Conservation (phyloP, 2,329 filamentous ascomycete genomes). For the Macroventuria anomochaeta region DNA sequence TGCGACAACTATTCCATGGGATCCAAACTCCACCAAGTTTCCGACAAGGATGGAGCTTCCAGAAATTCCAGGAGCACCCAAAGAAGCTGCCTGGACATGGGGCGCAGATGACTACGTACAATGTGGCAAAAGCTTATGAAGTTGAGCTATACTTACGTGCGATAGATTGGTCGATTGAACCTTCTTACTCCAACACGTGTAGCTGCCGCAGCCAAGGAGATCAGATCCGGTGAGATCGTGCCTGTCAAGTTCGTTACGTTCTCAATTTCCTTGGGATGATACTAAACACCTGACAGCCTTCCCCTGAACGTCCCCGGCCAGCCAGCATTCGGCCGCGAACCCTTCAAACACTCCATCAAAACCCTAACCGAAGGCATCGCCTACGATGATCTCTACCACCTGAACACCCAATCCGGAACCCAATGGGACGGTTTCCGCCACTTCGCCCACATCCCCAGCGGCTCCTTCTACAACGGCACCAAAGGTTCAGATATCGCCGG, state of each 20-base stretch:
- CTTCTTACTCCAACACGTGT: constrained; percentile 63
- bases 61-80: constrained; percentile 58
- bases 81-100: constrained; percentile 67
- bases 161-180: constrained; percentile 60
- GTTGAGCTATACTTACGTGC: constrained; percentile 4
- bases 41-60: constrained; percentile 62
- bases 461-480: constrained; percentile 53
- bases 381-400: constrained; percentile 53
- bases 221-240: constrained; percentile 62
- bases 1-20: constrained; percentile 59
- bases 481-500: constrained; percentile 52
- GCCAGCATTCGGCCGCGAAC: constrained; percentile 60
- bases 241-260: constrained; percentile 56
- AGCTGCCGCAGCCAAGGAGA: constrained; percentile 60
- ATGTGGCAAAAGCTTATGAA: neutral
- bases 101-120: constrained; percentile 61
- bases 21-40: constrained; percentile 61
- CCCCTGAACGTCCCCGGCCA: constrained; percentile 60
- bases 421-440: constrained; percentile 57
- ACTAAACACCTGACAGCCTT: constrained; percentile 48
- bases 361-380: constrained; percentile 41
- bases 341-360: constrained; percentile 64
- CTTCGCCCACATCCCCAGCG: constrained; percentile 50
- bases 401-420: constrained; percentile 55
- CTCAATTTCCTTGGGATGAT: neutral